Base-by-base conservation (phyloP, 352 stramenopile species). In the Globisporangium irregulare region DNA sequence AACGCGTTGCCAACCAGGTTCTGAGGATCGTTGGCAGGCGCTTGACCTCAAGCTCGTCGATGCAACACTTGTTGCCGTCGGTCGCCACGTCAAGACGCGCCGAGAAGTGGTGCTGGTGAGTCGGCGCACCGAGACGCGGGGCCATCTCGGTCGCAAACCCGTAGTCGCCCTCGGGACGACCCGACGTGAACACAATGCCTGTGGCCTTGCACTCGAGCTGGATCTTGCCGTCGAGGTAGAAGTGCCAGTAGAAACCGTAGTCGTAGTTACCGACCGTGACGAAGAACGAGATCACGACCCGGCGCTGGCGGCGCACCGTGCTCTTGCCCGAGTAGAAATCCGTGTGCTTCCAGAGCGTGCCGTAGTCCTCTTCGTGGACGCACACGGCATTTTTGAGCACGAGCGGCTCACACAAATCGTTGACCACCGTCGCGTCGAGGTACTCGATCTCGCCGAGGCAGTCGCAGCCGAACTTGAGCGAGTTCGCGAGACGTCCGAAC, bases 181-280 rank as follows among this genome's bases (percentile, higher is more conserved):
- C 78, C 22, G 90, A 94, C 0, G 87, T 95, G 57, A 87, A 95
- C 18, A 95, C 76, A 48, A 94, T 83, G 38, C 87, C 87, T 4
- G 83, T 93, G 22, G 92, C 75, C 69, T 91, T 88, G 71, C 89
- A 91, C 64, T 95, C 86, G 27, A 93, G 82, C 66, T 95, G 83
- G 67, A 95, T 90, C 41, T 70, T 80, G 22, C 88, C 84, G 70
- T 95, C 83, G 18, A 89, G 77, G 71, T 86, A 86, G 2, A 94
- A 75, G 59, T 84, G 75, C 75, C 78, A 91, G 71, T 92, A 93
- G 63, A 92, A 93, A 12, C 88, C 72, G 69, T 93, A 95, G 69
- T 95, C 87, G 67, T 95, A 95, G 73, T 95, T 95, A 59, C 86
- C 89, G 38, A 95, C 88, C 5, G 89, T 95, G 38, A 86, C 79